These are phyloP conservation scores for Wickerhamomyces strasburgensis DNA, from an alignment of 805 yeast genomes.

Conservation along the genomic window DNA sequence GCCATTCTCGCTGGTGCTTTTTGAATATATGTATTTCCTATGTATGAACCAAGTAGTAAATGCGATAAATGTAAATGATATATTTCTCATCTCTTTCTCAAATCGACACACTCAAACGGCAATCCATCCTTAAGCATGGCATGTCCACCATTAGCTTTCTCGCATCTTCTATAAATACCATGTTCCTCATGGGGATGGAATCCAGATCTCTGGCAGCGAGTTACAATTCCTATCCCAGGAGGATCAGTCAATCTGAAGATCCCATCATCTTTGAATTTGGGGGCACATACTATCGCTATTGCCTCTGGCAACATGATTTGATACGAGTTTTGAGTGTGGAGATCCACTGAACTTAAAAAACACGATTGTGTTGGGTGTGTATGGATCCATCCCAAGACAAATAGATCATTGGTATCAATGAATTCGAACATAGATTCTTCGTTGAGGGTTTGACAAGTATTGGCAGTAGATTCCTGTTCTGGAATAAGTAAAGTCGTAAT, in stretches of 20 bases:
- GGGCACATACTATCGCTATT: conserved; percentile 63
- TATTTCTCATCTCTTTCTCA: conserved; percentile 29
- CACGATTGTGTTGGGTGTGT: conserved; percentile 75
- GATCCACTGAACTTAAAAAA: conserved; percentile 58
- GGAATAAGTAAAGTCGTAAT: conserved; percentile 60
- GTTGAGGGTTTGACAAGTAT: conserved; percentile 56
- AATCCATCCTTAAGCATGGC: conserved; percentile 40
- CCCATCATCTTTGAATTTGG: conserved; percentile 42
- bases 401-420: conserved; percentile 50
- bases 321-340: conserved; percentile 65
- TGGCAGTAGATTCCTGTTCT: conserved; percentile 55
- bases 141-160: conserved; percentile 39
- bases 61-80: no score
- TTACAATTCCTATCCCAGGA: conserved; percentile 52
- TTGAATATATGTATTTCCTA: no score
- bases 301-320: conserved; percentile 69
- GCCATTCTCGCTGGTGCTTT: no score
- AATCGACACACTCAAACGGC: conserved; percentile 45
- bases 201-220: conserved; percentile 43
- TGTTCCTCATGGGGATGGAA: conserved; percentile 60
- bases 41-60: not conserved
- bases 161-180: conserved; percentile 45
- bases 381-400: conserved; percentile 71
- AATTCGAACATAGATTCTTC: conserved; percentile 55
- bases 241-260: conserved; percentile 61